phyloP scores from a whole-genome alignment of 2,329 filamentous ascomycete species.

The Botrytis fabae region DNA sequence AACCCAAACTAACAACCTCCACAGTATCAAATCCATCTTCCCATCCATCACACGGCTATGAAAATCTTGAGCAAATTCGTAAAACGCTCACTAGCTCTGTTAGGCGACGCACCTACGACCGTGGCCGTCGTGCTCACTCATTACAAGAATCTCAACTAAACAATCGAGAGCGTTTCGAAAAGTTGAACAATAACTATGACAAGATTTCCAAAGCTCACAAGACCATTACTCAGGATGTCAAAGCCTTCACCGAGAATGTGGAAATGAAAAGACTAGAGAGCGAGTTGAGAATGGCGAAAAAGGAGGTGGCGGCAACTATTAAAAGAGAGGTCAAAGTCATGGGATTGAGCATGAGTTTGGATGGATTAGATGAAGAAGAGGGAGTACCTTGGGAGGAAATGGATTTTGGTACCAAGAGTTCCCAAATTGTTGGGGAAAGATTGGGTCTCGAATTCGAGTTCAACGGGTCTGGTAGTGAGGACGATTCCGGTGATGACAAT shows the following conservation, averaged over 20 bases:
- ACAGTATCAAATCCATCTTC: neutral
- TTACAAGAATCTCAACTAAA: neutral
- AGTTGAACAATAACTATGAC: neutral
- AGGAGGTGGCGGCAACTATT: neutral
- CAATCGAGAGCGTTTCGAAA: neutral
- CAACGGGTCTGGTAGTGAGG: neutral
- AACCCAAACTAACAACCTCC: neutral
- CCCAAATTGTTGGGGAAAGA: neutral
- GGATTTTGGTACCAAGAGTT: neutral
- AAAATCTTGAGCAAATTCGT: neutral
- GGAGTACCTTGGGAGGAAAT: neutral
- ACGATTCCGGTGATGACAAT: neutral
- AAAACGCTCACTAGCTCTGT: neutral
- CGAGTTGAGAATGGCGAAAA: neutral
- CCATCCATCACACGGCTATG: neutral
- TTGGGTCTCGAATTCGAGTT: slow-evolving; percentile 6
- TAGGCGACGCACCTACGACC: neutral
- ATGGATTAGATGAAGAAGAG: neutral
- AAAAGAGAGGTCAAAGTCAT: neutral
- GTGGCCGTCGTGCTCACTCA: neutral
- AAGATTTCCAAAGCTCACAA: neutral
- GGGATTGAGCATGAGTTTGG: neutral
- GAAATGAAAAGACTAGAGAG: neutral
- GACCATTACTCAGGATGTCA: neutral
- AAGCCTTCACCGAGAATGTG: neutral